Conservation (phyloP, 2,329 filamentous ascomycete genomes). For the Xylariaceae sp. region DNA sequence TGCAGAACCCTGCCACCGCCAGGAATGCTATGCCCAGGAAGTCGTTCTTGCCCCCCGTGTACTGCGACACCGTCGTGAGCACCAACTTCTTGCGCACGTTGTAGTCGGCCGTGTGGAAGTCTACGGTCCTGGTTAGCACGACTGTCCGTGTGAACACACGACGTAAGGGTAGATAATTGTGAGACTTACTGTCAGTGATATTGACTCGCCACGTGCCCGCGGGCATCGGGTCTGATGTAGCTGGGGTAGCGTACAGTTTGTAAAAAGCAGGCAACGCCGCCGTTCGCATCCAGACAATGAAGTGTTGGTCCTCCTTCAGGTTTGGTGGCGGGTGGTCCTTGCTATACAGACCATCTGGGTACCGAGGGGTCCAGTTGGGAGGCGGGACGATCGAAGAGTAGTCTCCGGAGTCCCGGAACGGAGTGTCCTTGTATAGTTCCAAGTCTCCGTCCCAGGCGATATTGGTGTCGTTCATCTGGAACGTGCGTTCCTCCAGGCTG, state of each 20-base stretch:
- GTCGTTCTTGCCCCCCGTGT: conserved; percentile 86
- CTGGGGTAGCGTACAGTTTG: conserved; percentile 68
- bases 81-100: conserved; percentile 86
- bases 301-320: conserved; percentile 71
- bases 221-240: conserved; percentile 66
- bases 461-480: conserved; percentile 69
- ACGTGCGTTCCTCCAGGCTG: conserved; percentile 45
- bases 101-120: conserved; percentile 75
- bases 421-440: conserved; percentile 72
- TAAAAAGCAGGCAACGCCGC: conserved; percentile 91
- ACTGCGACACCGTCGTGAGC: conserved; percentile 79
- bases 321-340: conserved; percentile 63
- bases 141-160: background rate
- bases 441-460: conserved; percentile 88
- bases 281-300: conserved; percentile 99
- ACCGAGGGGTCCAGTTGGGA: conserved; percentile 76
- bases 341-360: conserved; percentile 67
- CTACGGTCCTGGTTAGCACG: conserved; percentile 40
- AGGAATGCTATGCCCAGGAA: conserved; percentile 97
- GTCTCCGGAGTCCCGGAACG: conserved; percentile 43
- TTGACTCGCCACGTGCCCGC: conserved; percentile 71
- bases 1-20: conserved; percentile 88
- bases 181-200: conserved; percentile 73
- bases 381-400: conserved; percentile 68
- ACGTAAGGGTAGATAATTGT: conserved; percentile 1